Evolutionary conservation across 305 asterid genomes (phyloP), one percentile per base, ranked within the genome.

Genomic region (Fraxinus dipetala): DNA sequence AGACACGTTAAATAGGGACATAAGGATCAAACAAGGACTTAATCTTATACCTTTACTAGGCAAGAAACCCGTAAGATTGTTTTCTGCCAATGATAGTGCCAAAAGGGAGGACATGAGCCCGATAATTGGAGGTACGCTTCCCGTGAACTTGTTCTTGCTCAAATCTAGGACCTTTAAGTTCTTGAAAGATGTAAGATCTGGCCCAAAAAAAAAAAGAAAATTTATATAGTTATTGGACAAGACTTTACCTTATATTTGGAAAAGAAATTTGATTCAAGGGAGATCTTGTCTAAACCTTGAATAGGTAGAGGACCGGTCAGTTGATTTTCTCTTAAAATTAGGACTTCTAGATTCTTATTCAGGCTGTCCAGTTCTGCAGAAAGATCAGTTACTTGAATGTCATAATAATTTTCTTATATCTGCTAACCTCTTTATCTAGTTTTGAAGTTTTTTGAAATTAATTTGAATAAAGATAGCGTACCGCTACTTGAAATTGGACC

Each of bases 281-380:
- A 63, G 72, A 63, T 63, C 10, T 24, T 63, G 61, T 63, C 72
- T 9, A 4, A 63, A 63, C 72, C 72, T 63, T 63, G 72, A 24
- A 63, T 63, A 63, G 72, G 72, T 63, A 63, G 34, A 63, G 72
- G 72, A 63, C 72, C 72, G 10, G 72, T 63, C 32, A 63, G n/a
- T 24, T 2, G 16, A 24, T 63, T 63, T 8, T 24, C 72, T 63
- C 72, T 63, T 63, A 63, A 24, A 7, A 63, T 9, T 9, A 63
- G 72, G 72, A 63, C 72, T 63, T 63, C 72, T 2, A 63, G 35
- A 63, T 24, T 6, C 28, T 59, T 63, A 63, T 63, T 63, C 35
- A 63, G 34, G 34, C 35, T 24, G 16, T 24, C 34, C n/a, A 48
- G 22, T 16, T 48, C 61, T 48, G 61, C 61, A 48, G 22, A 48